These are phyloP conservation scores for Haemoproteus tartakovskyi DNA, from an alignment of 169 alveolate species.

Conservation along the genomic window DNA sequence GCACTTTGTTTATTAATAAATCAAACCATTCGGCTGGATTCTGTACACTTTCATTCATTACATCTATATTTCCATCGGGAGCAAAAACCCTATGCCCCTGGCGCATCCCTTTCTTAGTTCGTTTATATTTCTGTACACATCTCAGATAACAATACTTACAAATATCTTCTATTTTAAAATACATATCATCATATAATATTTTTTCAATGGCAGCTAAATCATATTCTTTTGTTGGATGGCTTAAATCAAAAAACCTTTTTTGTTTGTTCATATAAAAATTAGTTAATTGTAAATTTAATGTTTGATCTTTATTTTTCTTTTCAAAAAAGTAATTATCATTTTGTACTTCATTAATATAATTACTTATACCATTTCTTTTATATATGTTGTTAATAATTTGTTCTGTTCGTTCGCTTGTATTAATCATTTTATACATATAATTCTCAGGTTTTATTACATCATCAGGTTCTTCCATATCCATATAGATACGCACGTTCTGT, in stretches of 20 bases:
- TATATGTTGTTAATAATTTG: too few relatives aligned
- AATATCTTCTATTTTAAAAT: slow-evolving; percentile 48
- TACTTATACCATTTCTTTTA: too few relatives aligned
- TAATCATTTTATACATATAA: too few relatives aligned
- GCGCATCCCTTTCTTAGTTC: too few relatives aligned
- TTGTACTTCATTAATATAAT: background rate
- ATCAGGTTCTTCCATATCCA: too few relatives aligned
- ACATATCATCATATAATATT: slow-evolving; percentile 43
- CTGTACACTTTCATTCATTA: slow-evolving; percentile 7
- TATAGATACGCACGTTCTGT: too few relatives aligned
- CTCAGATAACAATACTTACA: slow-evolving; percentile 37
- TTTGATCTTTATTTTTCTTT: background rate
- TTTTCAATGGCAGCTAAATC: slow-evolving; percentile 51
- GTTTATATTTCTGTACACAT: slow-evolving; percentile 20
- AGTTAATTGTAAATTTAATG: slow-evolving; percentile 4
- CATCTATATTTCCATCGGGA: background rate
- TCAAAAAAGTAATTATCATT: slow-evolving; percentile 1
- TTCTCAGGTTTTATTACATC: too few relatives aligned
- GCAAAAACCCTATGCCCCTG: background rate
- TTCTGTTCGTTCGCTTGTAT: too few relatives aligned
- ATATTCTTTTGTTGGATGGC: slow-evolving; percentile 43
- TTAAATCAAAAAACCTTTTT: slow-evolving; percentile 18
- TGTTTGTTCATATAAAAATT: slow-evolving; percentile 41
- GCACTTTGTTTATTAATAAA: slow-evolving; percentile 14
- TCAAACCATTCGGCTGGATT: slow-evolving; percentile 65